phyloP scores from a whole-genome alignment of 2,329 filamentous ascomycete species.

The Fusarium sp. region DNA sequence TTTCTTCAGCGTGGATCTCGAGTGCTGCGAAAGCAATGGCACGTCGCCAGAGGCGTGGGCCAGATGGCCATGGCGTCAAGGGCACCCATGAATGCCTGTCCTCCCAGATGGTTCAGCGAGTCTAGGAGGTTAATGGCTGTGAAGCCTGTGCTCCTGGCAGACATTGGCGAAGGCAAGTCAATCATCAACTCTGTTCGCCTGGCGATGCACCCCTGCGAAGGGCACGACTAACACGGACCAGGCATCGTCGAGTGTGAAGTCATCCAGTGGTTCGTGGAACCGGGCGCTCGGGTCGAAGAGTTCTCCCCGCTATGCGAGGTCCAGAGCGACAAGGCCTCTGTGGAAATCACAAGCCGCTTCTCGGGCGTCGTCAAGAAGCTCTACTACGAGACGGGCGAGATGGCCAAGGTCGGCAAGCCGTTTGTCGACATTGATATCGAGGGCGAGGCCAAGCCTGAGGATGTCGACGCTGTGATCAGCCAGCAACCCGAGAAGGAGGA shows the following conservation, averaged over 20 bases:
- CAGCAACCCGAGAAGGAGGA: slow-evolving; percentile 48
- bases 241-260: slow-evolving; percentile 99
- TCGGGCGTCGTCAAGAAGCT: slow-evolving; percentile 96
- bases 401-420: slow-evolving; percentile 94
- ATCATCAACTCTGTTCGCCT: background rate
- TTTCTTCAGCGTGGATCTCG: slow-evolving; percentile 66
- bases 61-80: slow-evolving; percentile 49
- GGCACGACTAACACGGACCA: slow-evolving; percentile 51
- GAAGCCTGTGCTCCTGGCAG: slow-evolving; percentile 85
- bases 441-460: slow-evolving; percentile 71
- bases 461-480: slow-evolving; percentile 51
- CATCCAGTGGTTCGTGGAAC: slow-evolving; percentile 99
- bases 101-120: slow-evolving; percentile 63
- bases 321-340: slow-evolving; percentile 93
- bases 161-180: slow-evolving; percentile 83
- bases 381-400: slow-evolving; percentile 94
- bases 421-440: slow-evolving; percentile 96
- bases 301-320: slow-evolving; percentile 99
- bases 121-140: slow-evolving; percentile 66
- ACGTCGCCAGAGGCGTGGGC: slow-evolving; percentile 56
- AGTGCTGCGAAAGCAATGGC: slow-evolving; percentile 64
- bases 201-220: background rate
- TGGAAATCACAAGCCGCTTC: slow-evolving; percentile 95
- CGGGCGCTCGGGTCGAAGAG: slow-evolving; percentile 94
- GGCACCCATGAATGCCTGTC: slow-evolving; percentile 46